Evolutionary conservation across 768 basidiomycete genomes (phyloP), one percentile per base, ranked within the genome.

Genomic region (Hypsizygus marmoreus): DNA sequence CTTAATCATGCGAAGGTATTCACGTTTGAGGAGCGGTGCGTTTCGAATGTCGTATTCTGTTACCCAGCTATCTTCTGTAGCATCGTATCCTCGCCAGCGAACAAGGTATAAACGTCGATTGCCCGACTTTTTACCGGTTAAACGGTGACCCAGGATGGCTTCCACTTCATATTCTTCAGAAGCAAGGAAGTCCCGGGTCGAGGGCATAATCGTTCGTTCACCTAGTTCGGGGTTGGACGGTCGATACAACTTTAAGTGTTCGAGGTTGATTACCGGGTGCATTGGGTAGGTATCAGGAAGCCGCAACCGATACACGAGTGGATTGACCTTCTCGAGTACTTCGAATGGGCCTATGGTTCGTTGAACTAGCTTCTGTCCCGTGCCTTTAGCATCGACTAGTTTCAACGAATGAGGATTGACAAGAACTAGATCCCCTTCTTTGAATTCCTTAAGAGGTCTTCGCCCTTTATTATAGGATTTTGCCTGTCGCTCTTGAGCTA

Each of bases 351-450:
- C 58, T 11, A 60, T 52, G 0, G 37, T 26, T 3, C 56, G 14
- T 16, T 58, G 59, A 4, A 59, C 47, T 24, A 63, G 43, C 25
- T 63, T 63, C 14, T 31, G 30, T 0, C 62, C 62, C 10, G 40
- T 53, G 1, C 62, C 62, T 40, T 55, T 36, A 3, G 39, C 19
- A 11, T 63, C 56, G 0, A 59, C 39, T 1, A 63, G 45, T 20
- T 61, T 50, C 4, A 64, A 35, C n/a, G n/a, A n/a, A n/a, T 64
- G 60, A 0, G 62, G 62, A n/a, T 64, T 64, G 4, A 65, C 33
- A 5, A 65, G 29, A 1, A 61, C 63, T 8, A 39, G 26, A 28
- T 52, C 54, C 4, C 43, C 49, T 40, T 6, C 56, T 40, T 10
- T 49, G 32, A 10, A 35, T 16, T 35, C 34, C 34, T 17, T 20